Percentiles rank a stretch among this genome's conserved stretches.
Evolutionary conservation across 1,139 yeast species (phyloP).

Genomic region (Sugiyamaella grinbergsii): DNA sequence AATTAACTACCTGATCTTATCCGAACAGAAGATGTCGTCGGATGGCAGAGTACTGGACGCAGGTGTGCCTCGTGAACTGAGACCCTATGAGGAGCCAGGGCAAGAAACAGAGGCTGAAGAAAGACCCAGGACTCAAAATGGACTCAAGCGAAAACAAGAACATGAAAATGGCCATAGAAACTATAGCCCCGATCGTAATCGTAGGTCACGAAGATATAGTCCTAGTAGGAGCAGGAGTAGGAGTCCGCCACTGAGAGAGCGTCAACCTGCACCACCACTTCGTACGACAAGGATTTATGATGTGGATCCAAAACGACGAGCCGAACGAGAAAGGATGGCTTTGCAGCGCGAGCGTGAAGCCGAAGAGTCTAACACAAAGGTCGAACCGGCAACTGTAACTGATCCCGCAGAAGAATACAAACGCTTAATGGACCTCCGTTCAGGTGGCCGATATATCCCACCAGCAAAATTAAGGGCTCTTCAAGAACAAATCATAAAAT

Average conservation of each 20-base stretch:
- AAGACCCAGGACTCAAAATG: background rate
- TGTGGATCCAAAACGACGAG: slow-evolving; percentile 35
- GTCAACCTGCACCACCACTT: background rate
- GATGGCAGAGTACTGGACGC: background rate
- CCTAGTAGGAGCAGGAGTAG: background rate
- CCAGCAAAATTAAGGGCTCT: slow-evolving; percentile 53
- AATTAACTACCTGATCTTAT: background rate
- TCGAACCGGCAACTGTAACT: slow-evolving; percentile 5
- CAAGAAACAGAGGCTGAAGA: background rate
- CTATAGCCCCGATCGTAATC: background rate
- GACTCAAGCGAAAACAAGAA: background rate
- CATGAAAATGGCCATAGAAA: background rate
- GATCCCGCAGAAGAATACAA: slow-evolving; percentile 46
- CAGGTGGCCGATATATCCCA: slow-evolving; percentile 55
- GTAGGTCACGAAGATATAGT: background rate
- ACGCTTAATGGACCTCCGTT: slow-evolving; percentile 45
- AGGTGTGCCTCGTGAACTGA: background rate
- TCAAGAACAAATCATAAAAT: slow-evolving; percentile 44
- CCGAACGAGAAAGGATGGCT: slow-evolving; percentile 37
- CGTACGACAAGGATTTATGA: slow-evolving; percentile 26
- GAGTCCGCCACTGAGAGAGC: background rate
- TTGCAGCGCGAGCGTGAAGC: slow-evolving; percentile 27
- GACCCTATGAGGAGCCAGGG: background rate
- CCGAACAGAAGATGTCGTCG: background rate
- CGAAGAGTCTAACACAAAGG: background rate